These are phyloP conservation scores for Kazachstania taianensis DNA, from an alignment of 805 yeast species.

Conservation along the genomic window DNA sequence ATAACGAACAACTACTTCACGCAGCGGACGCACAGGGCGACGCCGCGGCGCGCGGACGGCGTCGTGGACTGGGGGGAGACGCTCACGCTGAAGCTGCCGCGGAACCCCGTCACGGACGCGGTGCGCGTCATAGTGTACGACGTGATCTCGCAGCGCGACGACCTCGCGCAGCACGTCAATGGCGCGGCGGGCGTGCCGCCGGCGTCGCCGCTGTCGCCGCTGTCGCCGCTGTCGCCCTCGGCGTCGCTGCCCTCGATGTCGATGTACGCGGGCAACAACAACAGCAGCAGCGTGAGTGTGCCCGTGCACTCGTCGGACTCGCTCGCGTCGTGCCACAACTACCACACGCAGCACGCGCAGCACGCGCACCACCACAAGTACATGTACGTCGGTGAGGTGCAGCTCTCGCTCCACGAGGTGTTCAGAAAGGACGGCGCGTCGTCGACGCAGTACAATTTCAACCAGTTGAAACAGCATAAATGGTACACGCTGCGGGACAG, in stretches of 20 bases:
- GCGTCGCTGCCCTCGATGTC: neutral
- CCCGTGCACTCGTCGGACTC: too few relatives aligned
- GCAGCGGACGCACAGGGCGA: conserved; percentile 16
- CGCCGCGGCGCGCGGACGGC: conserved; percentile 4
- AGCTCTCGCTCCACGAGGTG: conserved; percentile 20
- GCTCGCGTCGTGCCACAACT: neutral
- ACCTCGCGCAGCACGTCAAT: neutral
- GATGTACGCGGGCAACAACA: neutral
- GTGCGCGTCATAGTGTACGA: conserved; percentile 25
- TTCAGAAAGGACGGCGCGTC: conserved; percentile 10
- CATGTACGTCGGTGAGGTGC: conserved; percentile 26
- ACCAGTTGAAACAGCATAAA: conserved; percentile 6
- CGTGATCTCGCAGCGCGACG: conserved; percentile 14
- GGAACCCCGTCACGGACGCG: conserved; percentile 20
- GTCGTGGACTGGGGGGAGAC: conserved; percentile 17
- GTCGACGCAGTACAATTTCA: neutral
- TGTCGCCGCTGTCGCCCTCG: neutral
- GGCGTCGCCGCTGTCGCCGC: neutral
- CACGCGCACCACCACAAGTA: conserved; percentile 7
- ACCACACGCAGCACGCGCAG: neutral
- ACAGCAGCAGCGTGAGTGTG: neutral
- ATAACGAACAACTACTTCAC: conserved; percentile 20
- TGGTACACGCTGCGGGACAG: conserved; percentile 25
- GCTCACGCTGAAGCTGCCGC: conserved; percentile 22
- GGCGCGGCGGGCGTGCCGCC: neutral